Evolutionary conservation across 371 early-diverging fungal species (phyloP).

Genomic region (Massospora cicadina): DNA sequence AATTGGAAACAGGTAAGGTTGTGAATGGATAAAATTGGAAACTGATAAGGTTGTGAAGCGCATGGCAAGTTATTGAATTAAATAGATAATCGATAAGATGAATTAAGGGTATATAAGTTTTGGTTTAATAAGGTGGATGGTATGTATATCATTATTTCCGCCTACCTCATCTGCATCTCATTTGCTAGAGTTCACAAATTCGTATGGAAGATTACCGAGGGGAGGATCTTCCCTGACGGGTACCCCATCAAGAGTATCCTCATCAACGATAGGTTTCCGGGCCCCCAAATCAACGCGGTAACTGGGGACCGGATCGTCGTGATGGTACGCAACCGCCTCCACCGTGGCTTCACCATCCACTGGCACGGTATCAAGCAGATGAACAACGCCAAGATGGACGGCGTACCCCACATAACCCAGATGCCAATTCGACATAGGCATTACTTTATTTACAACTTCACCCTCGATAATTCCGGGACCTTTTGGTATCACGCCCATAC

Average conservation of each 20-base stretch:
- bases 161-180: too few species aligned
- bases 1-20: too few species aligned
- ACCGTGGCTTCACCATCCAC: slow-evolving; percentile 31
- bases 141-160: too few species aligned
- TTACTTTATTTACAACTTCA: slow-evolving; percentile 24
- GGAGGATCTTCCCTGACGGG: slow-evolving; percentile 20
- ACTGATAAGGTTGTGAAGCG: too few species aligned
- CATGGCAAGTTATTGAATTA: too few species aligned
- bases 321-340: slow-evolving; percentile 21
- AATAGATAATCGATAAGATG: too few species aligned
- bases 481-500: slow-evolving; percentile 31
- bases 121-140: too few species aligned
- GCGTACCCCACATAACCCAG: slow-evolving; percentile 37
- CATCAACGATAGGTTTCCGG: slow-evolving; percentile 24
- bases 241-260: slow-evolving; percentile 19
- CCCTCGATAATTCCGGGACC: slow-evolving; percentile 26
- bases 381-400: slow-evolving; percentile 41
- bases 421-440: slow-evolving; percentile 26
- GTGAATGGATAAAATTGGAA: too few species aligned
- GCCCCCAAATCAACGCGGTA: slow-evolving; percentile 21
- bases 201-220: slow-evolving; percentile 16
- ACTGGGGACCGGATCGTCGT: slow-evolving; percentile 22
- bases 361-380: slow-evolving; percentile 53
- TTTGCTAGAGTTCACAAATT: slow-evolving; percentile 7
- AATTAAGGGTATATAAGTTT: too few species aligned